phyloP scores from a whole-genome alignment of 371 early-diverging fungal species.

The Mucor lusitanicus region DNA sequence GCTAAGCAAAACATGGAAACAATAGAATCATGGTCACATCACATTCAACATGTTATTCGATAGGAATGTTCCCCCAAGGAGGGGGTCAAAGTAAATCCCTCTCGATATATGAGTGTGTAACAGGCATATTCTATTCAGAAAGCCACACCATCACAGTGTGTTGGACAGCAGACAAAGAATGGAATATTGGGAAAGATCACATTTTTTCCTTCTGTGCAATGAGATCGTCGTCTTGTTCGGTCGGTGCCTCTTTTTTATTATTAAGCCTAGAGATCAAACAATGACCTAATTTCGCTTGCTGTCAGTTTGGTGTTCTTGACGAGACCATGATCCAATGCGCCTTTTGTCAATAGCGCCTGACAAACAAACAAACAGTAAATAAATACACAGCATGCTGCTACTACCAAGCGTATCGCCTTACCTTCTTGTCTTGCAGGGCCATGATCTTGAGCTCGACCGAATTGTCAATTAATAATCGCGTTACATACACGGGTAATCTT shows the following conservation, averaged over 20 bases:
- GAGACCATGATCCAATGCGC: conserved; percentile 47
- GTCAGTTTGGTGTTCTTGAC: conserved; percentile 43
- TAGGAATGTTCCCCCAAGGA: conserved; percentile 10
- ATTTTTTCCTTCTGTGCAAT: neutral
- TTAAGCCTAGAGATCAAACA: conserved; percentile 29
- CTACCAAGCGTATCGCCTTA: conserved; percentile 1
- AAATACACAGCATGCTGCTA: neutral
- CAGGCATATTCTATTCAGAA: conserved; percentile 1
- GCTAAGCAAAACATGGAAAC: neutral
- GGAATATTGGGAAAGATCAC: conserved; percentile 4
- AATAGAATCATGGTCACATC: conserved; percentile 1
- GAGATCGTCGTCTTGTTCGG: neutral
- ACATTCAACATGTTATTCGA: conserved; percentile 6
- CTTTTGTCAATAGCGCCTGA: conserved; percentile 42
- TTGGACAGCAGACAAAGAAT: neutral
- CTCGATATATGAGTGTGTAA: neutral
- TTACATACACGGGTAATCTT: conserved; percentile 59
- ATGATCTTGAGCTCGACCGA: conserved; percentile 69
- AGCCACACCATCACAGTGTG: neutral
- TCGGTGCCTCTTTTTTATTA: neutral
- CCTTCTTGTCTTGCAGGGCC: conserved; percentile 54
- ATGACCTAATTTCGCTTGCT: conserved; percentile 40
- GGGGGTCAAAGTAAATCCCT: neutral
- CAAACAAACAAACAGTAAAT: neutral
- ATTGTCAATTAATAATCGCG: conserved; percentile 56